Conservation (phyloP, 306 rosid species). For the Vigna radiata region DNA sequence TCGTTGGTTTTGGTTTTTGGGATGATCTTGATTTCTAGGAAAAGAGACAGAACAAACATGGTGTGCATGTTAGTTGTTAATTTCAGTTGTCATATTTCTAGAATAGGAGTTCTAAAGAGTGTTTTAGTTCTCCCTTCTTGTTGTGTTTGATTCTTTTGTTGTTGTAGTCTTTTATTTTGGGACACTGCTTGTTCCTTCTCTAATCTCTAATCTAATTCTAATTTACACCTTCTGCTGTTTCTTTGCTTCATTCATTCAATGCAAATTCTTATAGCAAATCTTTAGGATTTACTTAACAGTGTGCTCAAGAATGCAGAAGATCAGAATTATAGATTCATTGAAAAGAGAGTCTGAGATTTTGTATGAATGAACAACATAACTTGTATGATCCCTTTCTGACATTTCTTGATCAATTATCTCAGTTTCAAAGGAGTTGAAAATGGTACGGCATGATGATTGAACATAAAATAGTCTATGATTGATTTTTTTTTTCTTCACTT, state of each 20-base stretch:
- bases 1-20: slow-evolving; percentile 23
- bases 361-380: too few relatives aligned
- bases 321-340: too few relatives aligned
- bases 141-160: slow-evolving; percentile 35
- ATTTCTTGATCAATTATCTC: too few relatives aligned
- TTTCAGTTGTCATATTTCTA: slow-evolving; percentile 2
- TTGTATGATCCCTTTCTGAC: too few relatives aligned
- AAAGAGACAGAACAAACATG: slow-evolving; percentile 29
- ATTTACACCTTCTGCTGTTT: slow-evolving; percentile 25
- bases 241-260: neutral
- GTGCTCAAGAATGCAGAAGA: neutral
- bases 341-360: too few relatives aligned
- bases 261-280: neutral
- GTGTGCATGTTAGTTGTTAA: neutral
- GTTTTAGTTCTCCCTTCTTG: slow-evolving; percentile 69
- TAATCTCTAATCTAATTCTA: slow-evolving; percentile 46
- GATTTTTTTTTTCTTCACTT: neutral
- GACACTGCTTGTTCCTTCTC: slow-evolving; percentile 38
- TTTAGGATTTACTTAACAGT: neutral
- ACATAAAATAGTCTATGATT: neutral
- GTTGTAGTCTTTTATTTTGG: slow-evolving; percentile 28
- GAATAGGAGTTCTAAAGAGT: slow-evolving; percentile 70
- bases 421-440: neutral
- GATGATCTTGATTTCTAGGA: slow-evolving; percentile 15
- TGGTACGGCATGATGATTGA: neutral